Base-by-base conservation (phyloP, 1,284 basidiomycete genomes). In the Ganoderma multipileum region DNA sequence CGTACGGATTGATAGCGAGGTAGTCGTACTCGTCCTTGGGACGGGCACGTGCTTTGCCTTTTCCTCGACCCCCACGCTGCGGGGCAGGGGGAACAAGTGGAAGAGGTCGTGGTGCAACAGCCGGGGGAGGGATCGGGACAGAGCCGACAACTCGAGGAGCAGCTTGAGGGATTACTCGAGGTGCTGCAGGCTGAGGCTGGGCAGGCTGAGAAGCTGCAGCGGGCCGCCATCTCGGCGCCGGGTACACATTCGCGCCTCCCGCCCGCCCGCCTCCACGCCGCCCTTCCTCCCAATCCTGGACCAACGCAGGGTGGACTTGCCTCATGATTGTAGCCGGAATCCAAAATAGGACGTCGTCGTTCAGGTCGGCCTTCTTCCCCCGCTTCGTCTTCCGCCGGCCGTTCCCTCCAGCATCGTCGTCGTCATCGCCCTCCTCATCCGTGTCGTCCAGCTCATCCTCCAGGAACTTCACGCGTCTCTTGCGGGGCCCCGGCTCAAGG, bases 291-390 rank as follows among this genome's bases (percentile, higher is more conserved):
- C 68, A 81, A 62, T 71, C 77, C 66, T 81, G 79, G 14, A 82
- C 80, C 20, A 84, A 72, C n/a, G 77, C 77, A 0, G 84, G 83
- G 68, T 83, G 81, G 26, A 85, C 86, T 72, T 84, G 82, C 47
- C 80, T 78, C 61, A 87, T 75, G 71, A 88, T 82, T 42, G 79
- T 80, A 0, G 79, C 83, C 4, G 84, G 81, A 59, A 85, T 67
- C 82, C 83, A 83, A 65, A 86, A 63, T 33, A 78, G 72, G 74
- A 83, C 69, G 65, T 70, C 64, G 58, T 75, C 80, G 28, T 77
- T 69, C 2, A 82, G 81, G 50, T 79, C 74, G 20, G 78, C 76
- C 28, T 71, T 66, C 64, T 77, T 79, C 67, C 71, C 76, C 42
- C 66, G 64, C 44, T 61, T 59, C 30, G 63, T 70, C 64, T 64